Conservation (phyloP, 1,139 yeast genomes). For the Saccharomyces pastorianus region DNA sequence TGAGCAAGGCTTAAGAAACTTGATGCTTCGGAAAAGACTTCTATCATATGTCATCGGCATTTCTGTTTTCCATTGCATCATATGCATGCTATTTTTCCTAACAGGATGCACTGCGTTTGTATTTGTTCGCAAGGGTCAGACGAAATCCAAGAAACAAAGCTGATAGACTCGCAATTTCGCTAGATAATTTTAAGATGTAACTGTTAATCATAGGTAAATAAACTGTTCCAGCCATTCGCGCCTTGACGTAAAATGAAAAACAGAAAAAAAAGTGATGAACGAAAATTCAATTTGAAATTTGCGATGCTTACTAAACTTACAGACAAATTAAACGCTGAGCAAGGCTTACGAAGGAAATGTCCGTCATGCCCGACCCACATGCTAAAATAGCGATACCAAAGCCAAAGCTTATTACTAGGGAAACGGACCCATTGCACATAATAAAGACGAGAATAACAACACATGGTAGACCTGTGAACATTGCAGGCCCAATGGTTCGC, state of each 20-base stretch:
- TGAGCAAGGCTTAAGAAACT: constrained; percentile 24
- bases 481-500: constrained; percentile 97
- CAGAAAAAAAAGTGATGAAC: not conserved
- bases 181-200: not conserved
- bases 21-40: constrained; percentile 23
- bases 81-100: constrained; percentile 2
- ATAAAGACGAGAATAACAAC: constrained; percentile 23
- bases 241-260: not conserved
- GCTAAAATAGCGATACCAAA: constrained; percentile 8
- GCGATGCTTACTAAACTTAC: too few species aligned
- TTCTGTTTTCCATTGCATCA: constrained; percentile 13
- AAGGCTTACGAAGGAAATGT: not conserved
- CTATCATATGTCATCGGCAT: constrained; percentile 24
- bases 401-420: constrained; percentile 14
- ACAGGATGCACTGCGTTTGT: not conserved
- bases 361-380: not conserved
- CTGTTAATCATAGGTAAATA: not conserved
- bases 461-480: constrained; percentile 31
- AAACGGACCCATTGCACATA: constrained; percentile 28
- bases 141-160: not conserved
- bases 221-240: not conserved
- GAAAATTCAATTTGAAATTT: not conserved
- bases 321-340: not conserved
- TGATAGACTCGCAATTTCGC: not conserved
- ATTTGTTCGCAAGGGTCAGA: not conserved